Evolutionary conservation across 306 rosid species (phyloP), one percentile per base, ranked within the genome.

Genomic region (Abrus precatorius): DNA sequence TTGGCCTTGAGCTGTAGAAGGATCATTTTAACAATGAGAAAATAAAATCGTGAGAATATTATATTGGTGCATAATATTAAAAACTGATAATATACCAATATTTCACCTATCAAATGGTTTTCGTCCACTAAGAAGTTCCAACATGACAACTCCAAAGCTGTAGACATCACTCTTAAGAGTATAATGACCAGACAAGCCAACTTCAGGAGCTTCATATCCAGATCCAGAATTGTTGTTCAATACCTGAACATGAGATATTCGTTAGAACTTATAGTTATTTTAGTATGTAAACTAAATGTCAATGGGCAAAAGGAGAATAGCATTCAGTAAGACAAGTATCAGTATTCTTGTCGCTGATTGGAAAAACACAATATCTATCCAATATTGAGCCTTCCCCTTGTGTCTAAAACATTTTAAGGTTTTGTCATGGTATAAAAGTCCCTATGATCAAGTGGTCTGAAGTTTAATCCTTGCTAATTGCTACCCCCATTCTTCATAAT

Each of bases 101-200:
- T 44, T 80, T 83, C 79, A 93, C 99, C 97, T 93, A 83, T 96
- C 99, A 83, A 90, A 96, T 57, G 99, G 95, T 75, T 90, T 92
- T 6, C 98, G 93, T 32, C 99, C 99, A 11, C 94, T 92, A 48
- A 96, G 88, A 84, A 96, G 99, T 86, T 96, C 99, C 85, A 96
- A 78, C 99, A 96, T 96, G 57, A 96, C 92, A 74, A 93, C 92
- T 85, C 99, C 99, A 72, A 96, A 96, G 85, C 98, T 87, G 55
- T 90, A 96, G 43, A 96, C 89, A 56, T 96, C 99, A 81, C 98
- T 96, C 85, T 96, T 93, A 20, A 93, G 80, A 33, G 91, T 89
- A 84, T 85, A 89, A 32, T 89, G 97, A 72, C 91, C 97, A 49
- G 94, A 85, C 97, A 96, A 74, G 14, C 84, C 87, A 56, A 93